Conservation (phyloP, 1,139 yeast genomes). For the Spencermartinsiella ligniputridi region DNA sequence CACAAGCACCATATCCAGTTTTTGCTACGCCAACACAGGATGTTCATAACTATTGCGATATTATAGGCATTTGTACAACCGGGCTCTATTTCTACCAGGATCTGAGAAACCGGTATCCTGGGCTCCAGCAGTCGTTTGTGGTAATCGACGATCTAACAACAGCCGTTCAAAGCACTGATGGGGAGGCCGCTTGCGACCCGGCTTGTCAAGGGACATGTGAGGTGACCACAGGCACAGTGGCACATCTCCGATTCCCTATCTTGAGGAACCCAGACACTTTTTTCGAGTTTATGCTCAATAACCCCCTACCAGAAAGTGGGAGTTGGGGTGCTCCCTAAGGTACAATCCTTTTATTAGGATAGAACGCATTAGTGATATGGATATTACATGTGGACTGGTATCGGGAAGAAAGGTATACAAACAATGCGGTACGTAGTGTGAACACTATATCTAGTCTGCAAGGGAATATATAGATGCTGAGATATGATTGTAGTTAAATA, state of each 20-base stretch:
- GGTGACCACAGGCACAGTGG: constrained; percentile 2
- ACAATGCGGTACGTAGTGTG: too few species aligned
- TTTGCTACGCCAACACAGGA: constrained; percentile 6
- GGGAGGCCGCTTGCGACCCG: constrained; percentile 3
- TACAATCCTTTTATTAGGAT: too few species aligned
- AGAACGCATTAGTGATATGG: too few species aligned
- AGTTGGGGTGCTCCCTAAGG: neutral
- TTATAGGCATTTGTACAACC: constrained; percentile 7
- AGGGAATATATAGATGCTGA: too few species aligned
- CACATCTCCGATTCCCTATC: neutral
- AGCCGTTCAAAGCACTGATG: constrained; percentile 1
- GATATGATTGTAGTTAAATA: too few species aligned
- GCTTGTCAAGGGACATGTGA: constrained; percentile 4
- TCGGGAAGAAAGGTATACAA: too few species aligned
- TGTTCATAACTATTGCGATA: constrained; percentile 8
- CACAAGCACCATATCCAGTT: constrained; percentile 6
- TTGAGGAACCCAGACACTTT: neutral
- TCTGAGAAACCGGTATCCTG: constrained; percentile 4
- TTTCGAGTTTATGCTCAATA: neutral
- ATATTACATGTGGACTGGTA: too few species aligned
- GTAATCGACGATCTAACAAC: constrained; percentile 6
- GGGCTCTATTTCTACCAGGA: constrained; percentile 8
- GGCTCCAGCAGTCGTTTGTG: constrained; percentile 3
- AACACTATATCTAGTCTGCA: too few species aligned
- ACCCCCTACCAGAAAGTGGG: neutral